Conservation (phyloP, 2,329 filamentous ascomycete genomes). For the Fusarium penzigii region DNA sequence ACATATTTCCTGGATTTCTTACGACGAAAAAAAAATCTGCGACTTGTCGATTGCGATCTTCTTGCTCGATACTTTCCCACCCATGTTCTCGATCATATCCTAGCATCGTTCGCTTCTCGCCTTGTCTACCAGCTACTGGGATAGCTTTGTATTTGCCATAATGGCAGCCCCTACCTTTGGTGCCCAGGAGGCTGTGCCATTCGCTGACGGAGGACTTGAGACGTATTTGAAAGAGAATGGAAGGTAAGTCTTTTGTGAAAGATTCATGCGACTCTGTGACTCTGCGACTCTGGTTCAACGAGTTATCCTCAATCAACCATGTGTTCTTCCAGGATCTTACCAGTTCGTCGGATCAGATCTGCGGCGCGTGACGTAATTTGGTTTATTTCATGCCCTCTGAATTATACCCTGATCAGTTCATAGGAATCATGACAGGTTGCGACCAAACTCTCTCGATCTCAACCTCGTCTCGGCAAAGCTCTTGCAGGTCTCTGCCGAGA, state of each 20-base stretch:
- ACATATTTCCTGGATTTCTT: neutral
- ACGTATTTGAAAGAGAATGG: neutral
- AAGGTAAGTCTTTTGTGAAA: neutral
- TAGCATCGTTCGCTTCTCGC: too few relatives aligned
- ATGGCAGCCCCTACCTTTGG: neutral
- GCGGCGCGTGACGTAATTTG: neutral
- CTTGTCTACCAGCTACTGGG: too few relatives aligned
- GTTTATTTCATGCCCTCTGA: neutral
- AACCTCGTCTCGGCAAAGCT: slow-evolving; percentile 4
- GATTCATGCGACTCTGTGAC: neutral
- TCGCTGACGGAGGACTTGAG: neutral
- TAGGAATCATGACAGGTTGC: neutral
- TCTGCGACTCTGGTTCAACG: too few relatives aligned
- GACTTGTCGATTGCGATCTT: neutral
- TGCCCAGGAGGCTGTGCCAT: neutral
- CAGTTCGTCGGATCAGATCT: neutral
- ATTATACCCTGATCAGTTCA: neutral
- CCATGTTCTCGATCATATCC: neutral
- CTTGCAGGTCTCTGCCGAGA: slow-evolving; percentile 9
- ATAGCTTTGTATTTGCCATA: too few relatives aligned
- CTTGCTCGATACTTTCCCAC: neutral
- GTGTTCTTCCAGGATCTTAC: neutral
- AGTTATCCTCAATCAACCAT: neutral
- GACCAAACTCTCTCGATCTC: neutral
- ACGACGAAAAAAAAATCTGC: neutral